Evolutionary conservation across 768 basidiomycete species (phyloP).

Genomic region (Lentinula sp.): DNA sequence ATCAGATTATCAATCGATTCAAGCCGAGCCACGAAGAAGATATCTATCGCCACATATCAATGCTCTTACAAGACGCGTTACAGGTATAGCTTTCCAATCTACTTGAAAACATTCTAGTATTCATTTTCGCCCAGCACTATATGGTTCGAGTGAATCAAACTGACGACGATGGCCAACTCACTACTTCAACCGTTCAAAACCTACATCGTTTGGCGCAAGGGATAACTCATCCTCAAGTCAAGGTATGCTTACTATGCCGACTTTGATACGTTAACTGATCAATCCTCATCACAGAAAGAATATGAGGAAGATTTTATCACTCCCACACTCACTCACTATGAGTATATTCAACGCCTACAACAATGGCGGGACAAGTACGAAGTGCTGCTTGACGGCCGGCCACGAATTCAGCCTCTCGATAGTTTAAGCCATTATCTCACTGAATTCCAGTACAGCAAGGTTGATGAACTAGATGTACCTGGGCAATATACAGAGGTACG

Average conservation of each 20-base stretch:
- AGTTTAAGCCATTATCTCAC: conserved; percentile 87
- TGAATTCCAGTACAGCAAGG: conserved; percentile 96
- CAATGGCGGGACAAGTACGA: conserved; percentile 93
- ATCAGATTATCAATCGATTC: conserved; percentile 87
- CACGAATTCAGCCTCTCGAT: conserved; percentile 80
- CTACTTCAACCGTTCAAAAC: conserved; percentile 46
- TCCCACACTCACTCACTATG: conserved; percentile 71
- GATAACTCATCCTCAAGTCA: conserved; percentile 43
- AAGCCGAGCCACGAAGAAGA: conserved; percentile 90
- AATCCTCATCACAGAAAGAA: conserved; percentile 49
- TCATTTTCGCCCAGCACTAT: conserved; percentile 44
- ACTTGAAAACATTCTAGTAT: background rate
- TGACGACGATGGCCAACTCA: conserved; percentile 66
- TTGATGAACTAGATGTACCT: conserved; percentile 97
- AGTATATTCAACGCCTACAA: conserved; percentile 88
- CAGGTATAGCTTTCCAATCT: conserved; percentile 41
- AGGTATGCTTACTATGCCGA: conserved; percentile 33
- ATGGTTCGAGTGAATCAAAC: conserved; percentile 55
- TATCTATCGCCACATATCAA: conserved; percentile 83
- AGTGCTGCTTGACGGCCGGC: conserved; percentile 71
- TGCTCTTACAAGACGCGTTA: conserved; percentile 83
- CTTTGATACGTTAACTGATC: background rate
- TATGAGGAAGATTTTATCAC: conserved; percentile 89
- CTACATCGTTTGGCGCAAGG: conserved; percentile 56
- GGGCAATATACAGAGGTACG: conserved; percentile 95